Evolutionary conservation across 768 basidiomycete species (phyloP), one percentile per base, ranked within the genome.

Genomic region (Galerina marginata): DNA sequence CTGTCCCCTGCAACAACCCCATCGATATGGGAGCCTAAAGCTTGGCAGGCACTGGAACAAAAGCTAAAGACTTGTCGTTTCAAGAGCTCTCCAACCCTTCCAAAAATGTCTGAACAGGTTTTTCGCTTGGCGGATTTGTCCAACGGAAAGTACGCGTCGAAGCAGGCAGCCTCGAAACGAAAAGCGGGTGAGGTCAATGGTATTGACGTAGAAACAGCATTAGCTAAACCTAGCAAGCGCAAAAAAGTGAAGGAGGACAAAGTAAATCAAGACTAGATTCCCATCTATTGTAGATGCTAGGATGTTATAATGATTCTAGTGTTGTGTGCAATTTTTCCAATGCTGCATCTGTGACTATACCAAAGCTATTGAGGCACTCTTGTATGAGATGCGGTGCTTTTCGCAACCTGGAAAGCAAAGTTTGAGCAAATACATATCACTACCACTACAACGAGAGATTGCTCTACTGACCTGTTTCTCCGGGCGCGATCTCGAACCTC

Each of bases 71-170:
- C 84, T 14, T 72, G 81, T n/a, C 82, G 86, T 25, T 88, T 91
- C 74, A 86, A 86, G 68, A 77, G 83, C 6, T 87, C 90, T 1
- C 72, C 80, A 36, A 86, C 84, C 6, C 80, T 94, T 7, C 80
- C 81, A 29, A 81, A 80, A 53, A 82, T 88, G 74, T 87, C 90
- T 66, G 82, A 81, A 66, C 92, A 93, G 71, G 75, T 95, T 52
- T 70, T 73, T 68, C 66, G 72, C 16, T 45, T 66, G 44, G 58
- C 65, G 44, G 66, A 71, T 51, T 60, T 49, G 15, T 52, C 65
- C 23, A 42, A 26, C 9, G 39, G 42, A 25, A 49, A 65, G 29
- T 59, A 58, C 29, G 64, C 62, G 46, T 54, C 60, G 37, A 71
- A 73, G 57, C 58, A 61, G 43, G 60, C 65, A 45, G 40, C 56